Evolutionary conservation across 176 grass and related monocot genomes (phyloP), one percentile per base, ranked within the genome.

Genomic region (Urochloa ruziziensis): DNA sequence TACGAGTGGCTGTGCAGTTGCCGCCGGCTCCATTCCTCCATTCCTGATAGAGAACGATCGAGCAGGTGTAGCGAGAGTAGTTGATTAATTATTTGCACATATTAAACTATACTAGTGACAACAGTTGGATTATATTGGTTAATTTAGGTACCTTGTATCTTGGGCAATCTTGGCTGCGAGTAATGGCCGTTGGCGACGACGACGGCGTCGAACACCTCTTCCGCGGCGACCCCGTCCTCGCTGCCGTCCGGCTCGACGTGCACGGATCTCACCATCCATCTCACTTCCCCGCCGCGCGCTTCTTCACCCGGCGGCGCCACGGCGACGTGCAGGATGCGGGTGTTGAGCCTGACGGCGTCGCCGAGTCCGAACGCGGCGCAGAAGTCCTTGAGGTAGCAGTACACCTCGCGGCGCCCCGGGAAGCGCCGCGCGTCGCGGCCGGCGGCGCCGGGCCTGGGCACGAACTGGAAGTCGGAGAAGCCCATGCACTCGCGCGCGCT

Each of bases 1-100:
- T 91, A 91, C 19, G 86, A 87, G 78, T 91, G 89, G 72, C 32
- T 32, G 17, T 91, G 89, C 34, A 91, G 56, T 8, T 91, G 89
- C 13, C 60, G 71, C 7, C 85, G 47, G 4, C 12, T 72, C 89
- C 82, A 88, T 7, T 1, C 37, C 1, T 82, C 77, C 63, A 81
- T 88, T 54, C 86, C 89, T 39, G n/a, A n/a, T n/a, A n/a, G n/a
- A n/a, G n/a, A n/a, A n/a, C n/a, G n/a, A n/a, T n/a, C n/a, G n/a
- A n/a, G n/a, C n/a, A n/a, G n/a, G n/a, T n/a, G n/a, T n/a, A n/a
- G n/a, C n/a, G n/a, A n/a, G n/a, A n/a, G n/a, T n/a, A n/a, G n/a
- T n/a, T n/a, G n/a, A n/a, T n/a, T n/a, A n/a, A n/a, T n/a, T n/a
- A n/a, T n/a, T n/a, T n/a, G n/a, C n/a, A n/a, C n/a, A n/a, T n/a